Evolutionary conservation across 140 eudicot genomes (phyloP).

Genomic region (Bidens hawaiensis): DNA sequence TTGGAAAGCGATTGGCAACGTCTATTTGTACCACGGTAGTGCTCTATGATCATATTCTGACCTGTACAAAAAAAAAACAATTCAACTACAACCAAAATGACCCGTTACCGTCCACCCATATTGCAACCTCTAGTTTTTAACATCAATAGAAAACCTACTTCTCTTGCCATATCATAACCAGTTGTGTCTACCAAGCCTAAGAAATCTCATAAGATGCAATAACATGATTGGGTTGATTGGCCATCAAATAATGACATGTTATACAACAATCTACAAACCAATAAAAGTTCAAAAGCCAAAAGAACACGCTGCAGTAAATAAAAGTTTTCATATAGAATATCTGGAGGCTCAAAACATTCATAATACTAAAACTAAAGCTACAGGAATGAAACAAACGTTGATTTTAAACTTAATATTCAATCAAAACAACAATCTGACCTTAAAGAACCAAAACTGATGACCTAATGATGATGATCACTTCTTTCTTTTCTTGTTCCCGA

Average conservation of each 20-base stretch:
- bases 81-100: background rate
- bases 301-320: too few species aligned
- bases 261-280: background rate
- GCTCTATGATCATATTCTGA: too few species aligned
- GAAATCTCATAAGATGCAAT: background rate
- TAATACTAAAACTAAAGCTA: constrained; percentile 15
- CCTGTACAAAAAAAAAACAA: too few species aligned
- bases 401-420: background rate
- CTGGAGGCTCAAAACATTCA: background rate
- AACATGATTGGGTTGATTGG: background rate
- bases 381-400: constrained; percentile 3
- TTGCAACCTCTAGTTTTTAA: too few species aligned
- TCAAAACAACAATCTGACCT: constrained; percentile 21
- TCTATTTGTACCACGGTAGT: too few species aligned
- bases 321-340: background rate
- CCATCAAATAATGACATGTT: background rate
- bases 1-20: too few species aligned
- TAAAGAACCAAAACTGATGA: background rate
- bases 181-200: too few species aligned
- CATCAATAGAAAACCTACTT: background rate
- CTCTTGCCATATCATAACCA: too few species aligned
- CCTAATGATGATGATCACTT: constrained; percentile 16
- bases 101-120: background rate
- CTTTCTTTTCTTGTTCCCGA: constrained; percentile 51
- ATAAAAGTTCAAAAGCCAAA: background rate